These are phyloP conservation scores for Stenogyne calaminthoides DNA, from an alignment of 305 asterid genomes.

Conservation along the genomic window DNA sequence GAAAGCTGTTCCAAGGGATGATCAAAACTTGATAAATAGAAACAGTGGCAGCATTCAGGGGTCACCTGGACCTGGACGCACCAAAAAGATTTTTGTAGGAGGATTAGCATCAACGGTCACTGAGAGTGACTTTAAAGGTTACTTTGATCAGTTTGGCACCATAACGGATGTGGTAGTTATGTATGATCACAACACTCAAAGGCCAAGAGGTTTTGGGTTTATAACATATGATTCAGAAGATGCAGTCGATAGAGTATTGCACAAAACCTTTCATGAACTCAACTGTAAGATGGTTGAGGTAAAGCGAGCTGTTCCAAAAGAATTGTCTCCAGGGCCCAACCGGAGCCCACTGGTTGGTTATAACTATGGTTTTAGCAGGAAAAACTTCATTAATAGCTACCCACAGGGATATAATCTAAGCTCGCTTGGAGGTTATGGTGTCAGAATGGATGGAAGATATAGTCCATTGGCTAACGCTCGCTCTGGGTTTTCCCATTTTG, in stretches of 20 bases:
- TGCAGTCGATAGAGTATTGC: conserved; percentile 64
- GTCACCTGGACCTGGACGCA: conserved; percentile 63
- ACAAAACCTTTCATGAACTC: conserved; percentile 66
- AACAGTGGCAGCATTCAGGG: conserved; percentile 61
- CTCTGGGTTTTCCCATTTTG: conserved; percentile 52
- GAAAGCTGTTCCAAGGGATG: conserved; percentile 78
- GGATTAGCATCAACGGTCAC: conserved; percentile 74
- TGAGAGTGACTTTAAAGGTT: conserved; percentile 63
- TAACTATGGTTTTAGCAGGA: conserved; percentile 56
- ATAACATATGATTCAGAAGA: conserved; percentile 69
- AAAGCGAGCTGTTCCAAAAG: conserved; percentile 69
- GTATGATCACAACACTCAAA: conserved; percentile 78
- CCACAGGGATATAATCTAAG: conserved; percentile 56
- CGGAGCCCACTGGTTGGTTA: conserved; percentile 54
- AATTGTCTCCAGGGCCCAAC: conserved; percentile 57
- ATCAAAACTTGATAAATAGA: conserved; percentile 53
- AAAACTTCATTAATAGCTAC: conserved; percentile 51
- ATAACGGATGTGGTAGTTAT: conserved; percentile 73
- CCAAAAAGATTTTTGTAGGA: conserved; percentile 78
- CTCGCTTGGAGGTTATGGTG: conserved; percentile 59
- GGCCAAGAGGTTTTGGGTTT: conserved; percentile 76
- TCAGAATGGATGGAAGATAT: conserved; percentile 59
- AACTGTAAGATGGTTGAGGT: conserved; percentile 78
- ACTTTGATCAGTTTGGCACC: conserved; percentile 67
- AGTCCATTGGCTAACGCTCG: conserved; percentile 47